Evolutionary conservation across 129 eudicot species (phyloP), one percentile per base, ranked within the genome.

Genomic region (Gnaphalium uliginosum): DNA sequence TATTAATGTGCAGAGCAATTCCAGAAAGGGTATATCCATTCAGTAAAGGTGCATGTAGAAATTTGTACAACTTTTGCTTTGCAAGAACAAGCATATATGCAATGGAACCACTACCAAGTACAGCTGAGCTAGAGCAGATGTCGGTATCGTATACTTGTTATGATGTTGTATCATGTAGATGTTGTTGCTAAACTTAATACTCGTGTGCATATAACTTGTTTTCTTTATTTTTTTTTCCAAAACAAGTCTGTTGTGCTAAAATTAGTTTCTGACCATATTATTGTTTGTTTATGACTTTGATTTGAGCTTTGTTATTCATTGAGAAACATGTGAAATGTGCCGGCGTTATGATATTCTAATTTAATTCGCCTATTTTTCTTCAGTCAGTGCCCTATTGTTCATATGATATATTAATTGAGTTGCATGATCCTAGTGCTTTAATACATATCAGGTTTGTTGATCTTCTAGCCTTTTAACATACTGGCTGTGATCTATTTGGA

Each of bases 1-100:
- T 22, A 8, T 43, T 43, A 27, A 76, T 73, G 17, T 87, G 86
- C 86, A 94, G 97, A 82, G 77, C 76, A 6, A 83, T 94, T 51
- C 97, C 97, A 14, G 93, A 89, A 77, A 87, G 99, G 80, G 96
- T 94, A 73, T 86, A 85, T 74, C 97, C 99, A 4, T 94, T 94
- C 76, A 94, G 91, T 56, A 85, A 86, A 84, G 99, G 99, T 25
- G 69, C 87, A 10, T 87, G 99, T 79, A 77, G 89, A 76, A 94
- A 94, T 76, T 35, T 94, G 76, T 85, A 79, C 89, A 73, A 84
- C 83, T 94, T 91, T 80, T 94, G 99, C 70, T 91, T 81, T 74
- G 85, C 83, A 35, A 76, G 80, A 61, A 84, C 79, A 78, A 83
- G 86, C 83, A 57, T 73, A 32, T 79, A 88, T 72, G 78, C 79